Percentiles rank a stretch among this genome's conserved stretches.
Evolutionary conservation across 1,284 basidiomycete species (phyloP).

Genomic region (Tranzscheliella williamsii): DNA sequence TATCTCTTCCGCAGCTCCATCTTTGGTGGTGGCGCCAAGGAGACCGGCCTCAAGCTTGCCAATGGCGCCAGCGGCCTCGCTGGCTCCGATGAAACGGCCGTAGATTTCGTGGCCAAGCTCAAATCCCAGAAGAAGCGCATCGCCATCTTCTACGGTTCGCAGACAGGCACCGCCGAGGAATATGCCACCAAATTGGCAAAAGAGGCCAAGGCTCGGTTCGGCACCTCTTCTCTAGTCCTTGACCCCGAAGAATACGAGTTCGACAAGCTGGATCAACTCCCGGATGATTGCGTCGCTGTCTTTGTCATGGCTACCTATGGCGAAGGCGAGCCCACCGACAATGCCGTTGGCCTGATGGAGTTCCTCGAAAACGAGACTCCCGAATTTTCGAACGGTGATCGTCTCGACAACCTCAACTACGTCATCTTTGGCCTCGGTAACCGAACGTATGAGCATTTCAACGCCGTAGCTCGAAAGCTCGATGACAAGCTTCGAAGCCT

Average conservation of each 20-base stretch:
- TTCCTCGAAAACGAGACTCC: slow-evolving; percentile 83
- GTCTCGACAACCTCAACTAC: slow-evolving; percentile 85
- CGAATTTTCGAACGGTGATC: slow-evolving; percentile 80
- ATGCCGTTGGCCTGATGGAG: slow-evolving; percentile 92
- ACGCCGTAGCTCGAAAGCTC: slow-evolving; percentile 79
- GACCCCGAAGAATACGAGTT: slow-evolving; percentile 75
- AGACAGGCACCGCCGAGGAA: slow-evolving; percentile 60
- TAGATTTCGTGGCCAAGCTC: slow-evolving; percentile 51
- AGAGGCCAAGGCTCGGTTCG: slow-evolving; percentile 59
- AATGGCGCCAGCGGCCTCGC: slow-evolving; percentile 25
- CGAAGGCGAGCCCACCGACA: slow-evolving; percentile 98
- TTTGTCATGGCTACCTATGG: slow-evolving; percentile 98
- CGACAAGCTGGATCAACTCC: slow-evolving; percentile 87
- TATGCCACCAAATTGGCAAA: slow-evolving; percentile 59
- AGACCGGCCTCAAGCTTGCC: slow-evolving; percentile 39
- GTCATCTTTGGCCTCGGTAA: slow-evolving; percentile 94
- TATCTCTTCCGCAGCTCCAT: slow-evolving; percentile 50
- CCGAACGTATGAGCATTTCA: slow-evolving; percentile 80
- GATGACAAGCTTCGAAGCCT: slow-evolving; percentile 76
- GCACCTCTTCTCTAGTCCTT: slow-evolving; percentile 56
- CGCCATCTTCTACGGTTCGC: slow-evolving; percentile 59
- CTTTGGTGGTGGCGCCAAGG: slow-evolving; percentile 26
- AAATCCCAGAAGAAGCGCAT: slow-evolving; percentile 57
- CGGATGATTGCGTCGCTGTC: slow-evolving; percentile 81
- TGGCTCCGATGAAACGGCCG: slow-evolving; percentile 9